Evolutionary conservation across 352 stramenopile genomes (phyloP).

Genomic region (Pelagophyceae sp.): DNA sequence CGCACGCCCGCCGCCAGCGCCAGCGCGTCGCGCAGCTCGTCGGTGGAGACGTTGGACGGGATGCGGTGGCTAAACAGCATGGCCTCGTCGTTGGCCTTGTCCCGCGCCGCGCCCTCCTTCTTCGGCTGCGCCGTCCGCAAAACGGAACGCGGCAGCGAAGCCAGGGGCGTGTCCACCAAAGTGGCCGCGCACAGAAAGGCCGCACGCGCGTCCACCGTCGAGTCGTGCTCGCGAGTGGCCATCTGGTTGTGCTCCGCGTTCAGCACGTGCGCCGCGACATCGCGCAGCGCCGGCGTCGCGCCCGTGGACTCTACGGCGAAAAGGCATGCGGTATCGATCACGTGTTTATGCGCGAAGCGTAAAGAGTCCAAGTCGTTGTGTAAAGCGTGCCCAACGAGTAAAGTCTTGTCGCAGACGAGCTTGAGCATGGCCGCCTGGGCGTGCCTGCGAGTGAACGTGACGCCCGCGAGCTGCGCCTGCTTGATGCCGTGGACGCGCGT

Average conservation of each 20-base stretch:
- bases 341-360: constrained; percentile 51
- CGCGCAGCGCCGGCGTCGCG: constrained; percentile 48
- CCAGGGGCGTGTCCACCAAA: constrained; percentile 36
- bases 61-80: constrained; percentile 59
- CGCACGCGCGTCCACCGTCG: constrained; percentile 55
- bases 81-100: constrained; percentile 16
- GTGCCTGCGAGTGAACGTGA: constrained; percentile 57
- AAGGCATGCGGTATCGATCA: constrained; percentile 55
- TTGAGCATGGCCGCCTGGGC: constrained; percentile 59
- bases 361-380: constrained; percentile 61
- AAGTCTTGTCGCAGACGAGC: constrained; percentile 57
- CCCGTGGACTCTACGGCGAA: constrained; percentile 40
- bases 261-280: constrained; percentile 48
- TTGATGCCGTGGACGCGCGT: constrained; percentile 58
- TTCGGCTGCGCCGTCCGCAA: constrained; percentile 23
- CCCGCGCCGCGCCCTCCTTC: constrained; percentile 5
- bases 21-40: constrained; percentile 52
- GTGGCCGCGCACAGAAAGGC: constrained; percentile 36
- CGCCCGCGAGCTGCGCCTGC: constrained; percentile 44
- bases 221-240: constrained; percentile 51
- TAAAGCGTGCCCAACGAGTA: constrained; percentile 62
- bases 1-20: constrained; percentile 43
- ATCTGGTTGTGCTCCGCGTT: constrained; percentile 37
- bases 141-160: constrained; percentile 27
- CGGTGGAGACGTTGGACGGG: constrained; percentile 36